phyloP scores from a whole-genome alignment of 2,329 filamentous ascomycete species.

The Claviceps lovelessii region DNA sequence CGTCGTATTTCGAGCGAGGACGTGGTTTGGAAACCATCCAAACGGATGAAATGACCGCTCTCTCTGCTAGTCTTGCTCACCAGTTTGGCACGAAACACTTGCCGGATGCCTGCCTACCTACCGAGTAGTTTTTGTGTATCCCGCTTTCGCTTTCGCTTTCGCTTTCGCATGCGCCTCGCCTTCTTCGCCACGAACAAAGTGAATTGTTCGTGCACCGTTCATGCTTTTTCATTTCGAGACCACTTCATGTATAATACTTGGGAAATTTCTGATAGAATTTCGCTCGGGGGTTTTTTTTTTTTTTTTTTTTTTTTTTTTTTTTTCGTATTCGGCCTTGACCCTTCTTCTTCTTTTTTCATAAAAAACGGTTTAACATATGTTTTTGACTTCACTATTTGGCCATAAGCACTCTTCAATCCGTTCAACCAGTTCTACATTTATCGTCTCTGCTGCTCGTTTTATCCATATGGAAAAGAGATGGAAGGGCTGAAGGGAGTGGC shows the following conservation, averaged over 20 bases:
- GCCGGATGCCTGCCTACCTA: not conserved
- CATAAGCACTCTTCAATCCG: not conserved
- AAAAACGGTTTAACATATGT: too few species aligned
- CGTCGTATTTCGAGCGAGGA: slow-evolving; percentile 14
- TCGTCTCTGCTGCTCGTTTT: not conserved
- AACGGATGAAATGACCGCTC: slow-evolving; percentile 20
- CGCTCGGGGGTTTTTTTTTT: not conserved
- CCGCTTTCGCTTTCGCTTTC: not conserved
- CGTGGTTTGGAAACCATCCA: slow-evolving; percentile 13
- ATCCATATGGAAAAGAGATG: too few species aligned
- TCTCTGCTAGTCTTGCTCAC: not conserved
- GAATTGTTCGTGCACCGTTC: not conserved
- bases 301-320: not conserved
- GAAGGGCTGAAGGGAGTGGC: too few species aligned
- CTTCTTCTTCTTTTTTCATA: not conserved
- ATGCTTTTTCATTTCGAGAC: not conserved
- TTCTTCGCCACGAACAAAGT: not conserved
- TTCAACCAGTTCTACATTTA: not conserved
- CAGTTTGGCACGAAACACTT: not conserved
- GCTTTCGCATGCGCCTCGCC: not conserved
- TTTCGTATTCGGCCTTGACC: not conserved
- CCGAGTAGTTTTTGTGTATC: not conserved
- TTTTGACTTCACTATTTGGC: not conserved
- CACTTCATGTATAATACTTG: not conserved
- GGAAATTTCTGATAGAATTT: too few species aligned